phyloP scores from a whole-genome alignment of 2,329 filamentous ascomycete genomes.

The Lachnellula cervina region DNA sequence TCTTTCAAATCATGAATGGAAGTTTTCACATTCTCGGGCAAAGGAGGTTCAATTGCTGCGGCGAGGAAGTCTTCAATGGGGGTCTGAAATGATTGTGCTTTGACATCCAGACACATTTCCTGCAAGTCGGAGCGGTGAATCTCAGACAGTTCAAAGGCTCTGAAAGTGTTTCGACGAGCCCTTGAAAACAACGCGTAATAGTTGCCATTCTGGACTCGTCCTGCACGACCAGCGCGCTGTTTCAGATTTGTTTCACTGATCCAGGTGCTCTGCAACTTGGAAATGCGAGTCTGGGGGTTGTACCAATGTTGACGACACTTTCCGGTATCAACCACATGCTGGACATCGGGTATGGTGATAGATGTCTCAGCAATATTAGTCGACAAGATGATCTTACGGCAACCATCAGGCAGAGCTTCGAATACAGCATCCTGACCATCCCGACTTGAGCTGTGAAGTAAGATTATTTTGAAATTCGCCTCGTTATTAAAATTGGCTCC shows the following conservation, averaged over 20 bases:
- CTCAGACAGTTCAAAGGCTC: conserved; percentile 77
- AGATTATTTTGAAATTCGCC: conserved; percentile 79
- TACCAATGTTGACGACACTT: conserved; percentile 92
- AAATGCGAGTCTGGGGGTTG: conserved; percentile 82
- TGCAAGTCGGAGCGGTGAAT: conserved; percentile 87
- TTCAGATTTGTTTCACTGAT: conserved; percentile 87
- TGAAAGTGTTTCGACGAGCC: conserved; percentile 78
- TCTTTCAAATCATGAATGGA: conserved; percentile 73
- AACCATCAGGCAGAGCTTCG: conserved; percentile 62
- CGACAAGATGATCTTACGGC: conserved; percentile 85
- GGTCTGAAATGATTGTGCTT: conserved; percentile 84
- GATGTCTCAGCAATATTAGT: conserved; percentile 98
- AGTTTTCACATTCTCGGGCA: conserved; percentile 73
- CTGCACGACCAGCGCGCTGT: conserved; percentile 86
- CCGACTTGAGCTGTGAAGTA: conserved; percentile 83
- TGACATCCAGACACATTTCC: conserved; percentile 84
- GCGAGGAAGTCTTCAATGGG: conserved; percentile 73
- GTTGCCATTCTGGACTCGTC: conserved; percentile 79
- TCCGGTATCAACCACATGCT: conserved; percentile 90
- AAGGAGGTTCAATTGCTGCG: conserved; percentile 80
- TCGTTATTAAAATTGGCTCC: conserved; percentile 51
- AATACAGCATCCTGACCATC: conserved; percentile 87
- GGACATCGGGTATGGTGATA: conserved; percentile 93
- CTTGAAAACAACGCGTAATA: conserved; percentile 93
- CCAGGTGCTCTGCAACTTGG: conserved; percentile 87